phyloP scores from a whole-genome alignment of 2,329 filamentous ascomycete species.

The Aotearoamyces nothofagi region DNA sequence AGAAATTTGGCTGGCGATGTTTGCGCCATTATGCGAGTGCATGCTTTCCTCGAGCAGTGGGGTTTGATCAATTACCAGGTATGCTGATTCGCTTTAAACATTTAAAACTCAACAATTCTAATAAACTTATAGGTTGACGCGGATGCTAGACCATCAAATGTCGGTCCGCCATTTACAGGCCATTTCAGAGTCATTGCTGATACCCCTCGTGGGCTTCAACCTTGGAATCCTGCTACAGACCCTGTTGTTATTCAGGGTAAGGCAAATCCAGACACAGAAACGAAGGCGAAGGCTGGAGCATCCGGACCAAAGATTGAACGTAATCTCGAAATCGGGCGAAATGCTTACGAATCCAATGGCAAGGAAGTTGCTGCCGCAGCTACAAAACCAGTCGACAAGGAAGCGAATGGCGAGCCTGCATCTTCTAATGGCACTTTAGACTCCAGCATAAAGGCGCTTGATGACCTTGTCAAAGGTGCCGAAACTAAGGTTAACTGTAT shows the following conservation, averaged over 20 bases:
- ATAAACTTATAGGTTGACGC: constrained; percentile 66
- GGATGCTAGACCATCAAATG: constrained; percentile 85
- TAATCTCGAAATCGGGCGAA: constrained; percentile 85
- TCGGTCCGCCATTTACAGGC: constrained; percentile 91
- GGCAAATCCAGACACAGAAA: constrained; percentile 28
- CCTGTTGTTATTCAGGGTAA: constrained; percentile 49
- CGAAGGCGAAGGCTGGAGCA: constrained; percentile 47
- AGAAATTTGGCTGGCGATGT: constrained; percentile 94
- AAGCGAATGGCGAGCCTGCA: constrained; percentile 56
- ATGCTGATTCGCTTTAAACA: constrained; percentile 13
- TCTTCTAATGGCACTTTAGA: constrained; percentile 43
- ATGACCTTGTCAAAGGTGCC: constrained; percentile 50
- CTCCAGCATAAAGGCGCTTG: constrained; percentile 25
- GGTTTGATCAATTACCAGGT: constrained; percentile 98
- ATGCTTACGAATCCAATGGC: constrained; percentile 86
- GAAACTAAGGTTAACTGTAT: constrained; percentile 67
- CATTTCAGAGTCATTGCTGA: constrained; percentile 95
- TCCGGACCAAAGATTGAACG: constrained; percentile 57
- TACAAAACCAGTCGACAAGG: constrained; percentile 41
- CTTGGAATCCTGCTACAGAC: constrained; percentile 82
- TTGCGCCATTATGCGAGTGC: constrained; percentile 97
- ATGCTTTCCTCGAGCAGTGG: constrained; percentile 97
- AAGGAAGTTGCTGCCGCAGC: constrained; percentile 59
- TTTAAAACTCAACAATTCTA: constrained; percentile 12
- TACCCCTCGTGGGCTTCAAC: constrained; percentile 84